phyloP scores from a whole-genome alignment of 2,329 filamentous ascomycete genomes.

The Fusarium sp. region DNA sequence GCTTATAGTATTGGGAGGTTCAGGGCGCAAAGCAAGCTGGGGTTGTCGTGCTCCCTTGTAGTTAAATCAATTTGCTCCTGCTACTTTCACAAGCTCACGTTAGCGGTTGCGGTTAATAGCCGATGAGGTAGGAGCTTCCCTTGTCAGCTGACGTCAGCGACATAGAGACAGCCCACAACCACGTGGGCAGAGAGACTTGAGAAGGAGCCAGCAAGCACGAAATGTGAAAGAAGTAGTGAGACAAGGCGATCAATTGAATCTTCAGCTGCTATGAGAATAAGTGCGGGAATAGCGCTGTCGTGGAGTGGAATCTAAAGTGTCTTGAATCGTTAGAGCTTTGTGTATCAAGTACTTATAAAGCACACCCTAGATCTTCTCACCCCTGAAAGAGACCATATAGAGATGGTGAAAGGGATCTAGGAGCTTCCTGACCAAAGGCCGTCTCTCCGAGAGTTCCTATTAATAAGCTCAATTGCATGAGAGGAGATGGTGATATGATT shows the following conservation, averaged over 20 bases:
- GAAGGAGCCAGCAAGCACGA: neutral
- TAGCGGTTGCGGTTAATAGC: slow-evolving; percentile 10
- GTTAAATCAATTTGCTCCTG: slow-evolving; percentile 7
- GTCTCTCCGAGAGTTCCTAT: neutral
- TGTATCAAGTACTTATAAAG: neutral
- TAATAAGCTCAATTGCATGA: neutral
- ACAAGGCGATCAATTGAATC: neutral
- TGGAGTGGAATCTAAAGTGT: neutral
- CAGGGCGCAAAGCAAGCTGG: slow-evolving; percentile 8
- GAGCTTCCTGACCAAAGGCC: too few species aligned
- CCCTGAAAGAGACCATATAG: too few species aligned
- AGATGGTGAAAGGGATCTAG: too few species aligned
- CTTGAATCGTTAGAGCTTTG: neutral
- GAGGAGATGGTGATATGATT: neutral
- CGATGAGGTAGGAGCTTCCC: slow-evolving; percentile 16
- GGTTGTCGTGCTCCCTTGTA: slow-evolving; percentile 15
- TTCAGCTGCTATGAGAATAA: neutral
- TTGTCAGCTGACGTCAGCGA: slow-evolving; percentile 40
- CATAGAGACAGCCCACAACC: neutral
- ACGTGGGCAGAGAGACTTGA: neutral
- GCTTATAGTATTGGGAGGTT: slow-evolving; percentile 10
- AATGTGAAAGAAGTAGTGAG: neutral
- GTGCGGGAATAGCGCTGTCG: too few species aligned
- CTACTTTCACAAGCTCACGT: slow-evolving; percentile 9
- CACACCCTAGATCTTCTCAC: neutral